phyloP scores from a whole-genome alignment of 306 rosid species.

The Comarum palustre region DNA sequence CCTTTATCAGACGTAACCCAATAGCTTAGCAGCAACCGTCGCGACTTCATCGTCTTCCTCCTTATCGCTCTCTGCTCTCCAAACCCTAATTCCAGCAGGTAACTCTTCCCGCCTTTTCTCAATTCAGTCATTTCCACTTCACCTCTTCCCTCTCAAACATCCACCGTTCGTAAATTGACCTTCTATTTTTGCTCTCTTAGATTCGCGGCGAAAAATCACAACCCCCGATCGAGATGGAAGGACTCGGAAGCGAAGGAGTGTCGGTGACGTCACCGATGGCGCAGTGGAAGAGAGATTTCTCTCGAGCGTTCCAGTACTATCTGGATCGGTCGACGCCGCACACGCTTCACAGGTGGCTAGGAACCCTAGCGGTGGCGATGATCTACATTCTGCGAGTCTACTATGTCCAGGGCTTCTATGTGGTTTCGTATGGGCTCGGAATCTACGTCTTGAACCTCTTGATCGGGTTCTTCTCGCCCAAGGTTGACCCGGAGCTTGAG shows the following conservation, averaged over 20 bases:
- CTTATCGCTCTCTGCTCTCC: neutral
- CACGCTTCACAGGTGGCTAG: slow-evolving; percentile 36
- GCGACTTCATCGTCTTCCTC: slow-evolving; percentile 13
- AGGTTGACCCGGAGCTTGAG: slow-evolving; percentile 71
- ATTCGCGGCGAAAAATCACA: neutral
- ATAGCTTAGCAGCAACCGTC: slow-evolving; percentile 3
- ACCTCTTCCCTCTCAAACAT: no score
- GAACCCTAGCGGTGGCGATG: slow-evolving; percentile 20
- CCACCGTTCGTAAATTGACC: neutral
- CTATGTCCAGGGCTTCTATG: slow-evolving; percentile 56
- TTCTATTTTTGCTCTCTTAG: neutral
- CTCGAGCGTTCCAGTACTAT: slow-evolving; percentile 54
- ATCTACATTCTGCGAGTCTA: slow-evolving; percentile 58
- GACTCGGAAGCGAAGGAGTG: neutral
- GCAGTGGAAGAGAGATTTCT: slow-evolving; percentile 14
- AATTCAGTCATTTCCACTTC: neutral
- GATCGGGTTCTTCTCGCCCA: slow-evolving; percentile 65
- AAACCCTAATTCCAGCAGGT: slow-evolving; percentile 23
- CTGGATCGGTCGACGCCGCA: slow-evolving; percentile 51
- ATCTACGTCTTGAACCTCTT: slow-evolving; percentile 60
- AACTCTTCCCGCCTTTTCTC: neutral
- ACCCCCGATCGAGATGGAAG: slow-evolving; percentile 8
- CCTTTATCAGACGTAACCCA: neutral
- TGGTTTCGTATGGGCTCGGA: slow-evolving; percentile 62
- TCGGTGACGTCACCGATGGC: slow-evolving; percentile 15